Conservation (phyloP, 2,329 filamentous ascomycete genomes). For the Penicillium sp. region DNA sequence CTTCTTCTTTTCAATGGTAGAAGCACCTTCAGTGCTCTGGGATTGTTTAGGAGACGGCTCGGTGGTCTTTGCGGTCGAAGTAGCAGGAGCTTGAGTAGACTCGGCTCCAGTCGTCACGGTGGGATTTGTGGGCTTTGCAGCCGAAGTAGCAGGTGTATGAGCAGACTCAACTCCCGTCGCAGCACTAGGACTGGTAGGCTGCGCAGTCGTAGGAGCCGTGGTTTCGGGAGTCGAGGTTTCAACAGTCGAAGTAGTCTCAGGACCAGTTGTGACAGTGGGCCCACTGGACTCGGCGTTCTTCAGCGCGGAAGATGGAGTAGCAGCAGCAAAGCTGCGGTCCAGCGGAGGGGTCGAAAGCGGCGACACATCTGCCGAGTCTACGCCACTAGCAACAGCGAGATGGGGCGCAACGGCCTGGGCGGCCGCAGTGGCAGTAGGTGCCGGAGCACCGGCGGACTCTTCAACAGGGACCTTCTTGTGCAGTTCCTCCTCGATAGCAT, state of each 20-base stretch:
- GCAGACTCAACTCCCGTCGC: conserved; percentile 26
- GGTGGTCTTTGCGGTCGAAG: conserved; percentile 22
- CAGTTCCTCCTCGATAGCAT: conserved; percentile 70
- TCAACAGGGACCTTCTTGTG: conserved; percentile 50
- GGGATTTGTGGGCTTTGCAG: conserved; percentile 17
- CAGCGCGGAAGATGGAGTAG: conserved; percentile 14
- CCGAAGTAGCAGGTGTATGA: conserved; percentile 24
- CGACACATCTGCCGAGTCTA: conserved; percentile 30
- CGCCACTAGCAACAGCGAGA: conserved; percentile 14
- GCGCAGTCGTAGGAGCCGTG: conserved; percentile 1
- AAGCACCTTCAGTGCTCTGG: conserved; percentile 12
- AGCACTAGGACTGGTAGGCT: conserved; percentile 23
- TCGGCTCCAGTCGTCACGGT: conserved; percentile 28
- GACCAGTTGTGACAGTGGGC: conserved; percentile 20
- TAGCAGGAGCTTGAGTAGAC: conserved; percentile 20
- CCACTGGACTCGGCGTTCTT: conserved; percentile 6
- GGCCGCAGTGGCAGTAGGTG: conserved; percentile 44
- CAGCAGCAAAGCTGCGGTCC: conserved; percentile 14
- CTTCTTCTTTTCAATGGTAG: conserved; percentile 50
- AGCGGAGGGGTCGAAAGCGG: conserved; percentile 28
- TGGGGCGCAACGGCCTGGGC: conserved; percentile 40
- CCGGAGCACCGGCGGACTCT: conserved; percentile 41
- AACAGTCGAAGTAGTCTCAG: conserved; percentile 17
- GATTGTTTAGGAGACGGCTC: conserved; percentile 15
- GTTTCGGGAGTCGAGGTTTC: conserved; percentile 19